Evolutionary conservation across 306 rosid genomes (phyloP).

Genomic region (Rubus parviflorus): DNA sequence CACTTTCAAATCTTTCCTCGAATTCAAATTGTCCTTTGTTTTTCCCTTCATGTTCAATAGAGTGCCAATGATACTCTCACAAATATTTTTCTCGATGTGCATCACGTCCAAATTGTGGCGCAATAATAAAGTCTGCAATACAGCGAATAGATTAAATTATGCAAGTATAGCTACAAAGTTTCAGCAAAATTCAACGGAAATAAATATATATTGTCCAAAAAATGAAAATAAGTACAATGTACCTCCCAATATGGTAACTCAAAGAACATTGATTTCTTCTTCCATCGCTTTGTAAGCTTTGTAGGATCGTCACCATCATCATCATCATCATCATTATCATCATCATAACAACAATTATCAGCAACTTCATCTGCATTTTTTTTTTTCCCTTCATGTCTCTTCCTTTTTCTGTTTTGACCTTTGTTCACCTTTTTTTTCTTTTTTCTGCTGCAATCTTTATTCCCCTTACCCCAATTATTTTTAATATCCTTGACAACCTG

Average conservation of each 20-base stretch:
- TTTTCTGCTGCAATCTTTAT: neutral
- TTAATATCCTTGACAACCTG: neutral
- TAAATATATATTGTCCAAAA: no score
- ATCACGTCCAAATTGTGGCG: neutral
- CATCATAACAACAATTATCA: no score
- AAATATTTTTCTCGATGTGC: neutral
- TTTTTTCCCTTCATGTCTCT: no score
- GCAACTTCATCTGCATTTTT: no score
- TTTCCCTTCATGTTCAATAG: neutral
- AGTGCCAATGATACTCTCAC: neutral
- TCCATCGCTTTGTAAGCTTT: neutral
- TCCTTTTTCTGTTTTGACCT: no score
- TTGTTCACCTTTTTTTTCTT: neutral
- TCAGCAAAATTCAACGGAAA: neutral
- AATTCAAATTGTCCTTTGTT: neutral
- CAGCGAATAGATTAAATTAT: no score
- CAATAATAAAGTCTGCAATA: no score
- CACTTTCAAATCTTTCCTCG: neutral
- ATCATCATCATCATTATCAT: no score
- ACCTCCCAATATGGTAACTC: no score
- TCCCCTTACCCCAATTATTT: neutral
- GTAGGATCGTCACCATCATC: no score
- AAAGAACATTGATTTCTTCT: neutral
- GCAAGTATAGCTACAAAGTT: neutral
- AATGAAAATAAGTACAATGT: no score